These are phyloP conservation scores for Acanthamoeba rhysodes DNA, from an alignment of 208 protist species.

Conservation along the genomic window DNA sequence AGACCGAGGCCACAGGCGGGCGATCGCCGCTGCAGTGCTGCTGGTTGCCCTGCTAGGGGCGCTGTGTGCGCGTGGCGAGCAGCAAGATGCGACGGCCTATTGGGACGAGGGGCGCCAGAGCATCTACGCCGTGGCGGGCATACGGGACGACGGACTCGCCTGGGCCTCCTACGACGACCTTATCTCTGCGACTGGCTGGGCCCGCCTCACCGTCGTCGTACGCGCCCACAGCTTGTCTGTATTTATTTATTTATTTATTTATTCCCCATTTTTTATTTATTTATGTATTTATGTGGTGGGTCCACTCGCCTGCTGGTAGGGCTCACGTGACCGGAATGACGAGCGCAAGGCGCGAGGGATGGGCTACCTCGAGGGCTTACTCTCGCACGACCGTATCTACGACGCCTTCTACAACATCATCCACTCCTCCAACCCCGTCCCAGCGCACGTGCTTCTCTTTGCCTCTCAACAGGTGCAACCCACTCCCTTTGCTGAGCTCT, in stretches of 20 bases:
- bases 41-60: not conserved
- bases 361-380: constrained; percentile 39
- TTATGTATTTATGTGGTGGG: too few species aligned
- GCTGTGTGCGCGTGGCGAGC: not conserved
- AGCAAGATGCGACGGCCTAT: not conserved
- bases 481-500: not conserved
- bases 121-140: not conserved
- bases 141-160: constrained; percentile 17
- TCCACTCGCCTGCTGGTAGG: not conserved
- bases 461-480: not conserved
- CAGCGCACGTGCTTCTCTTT: not conserved
- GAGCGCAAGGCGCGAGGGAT: constrained; percentile 30
- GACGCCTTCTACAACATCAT: constrained; percentile 61
- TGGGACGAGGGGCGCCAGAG: not conserved
- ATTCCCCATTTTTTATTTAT: too few species aligned
- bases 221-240: not conserved
- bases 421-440: not conserved
- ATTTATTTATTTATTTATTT: too few species aligned
- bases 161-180: constrained; percentile 44
- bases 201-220: constrained; percentile 31
- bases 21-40: not conserved
- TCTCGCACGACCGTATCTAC: constrained; percentile 4
- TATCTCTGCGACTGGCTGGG: constrained; percentile 14
- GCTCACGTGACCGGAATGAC: not conserved
- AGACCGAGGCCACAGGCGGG: too few species aligned